A percentile compares a stretch with the other conserved stretches of the same genome.
Conservation (phyloP, 2,329 filamentous ascomycete species). For the Paecilomyces niveus region DNA sequence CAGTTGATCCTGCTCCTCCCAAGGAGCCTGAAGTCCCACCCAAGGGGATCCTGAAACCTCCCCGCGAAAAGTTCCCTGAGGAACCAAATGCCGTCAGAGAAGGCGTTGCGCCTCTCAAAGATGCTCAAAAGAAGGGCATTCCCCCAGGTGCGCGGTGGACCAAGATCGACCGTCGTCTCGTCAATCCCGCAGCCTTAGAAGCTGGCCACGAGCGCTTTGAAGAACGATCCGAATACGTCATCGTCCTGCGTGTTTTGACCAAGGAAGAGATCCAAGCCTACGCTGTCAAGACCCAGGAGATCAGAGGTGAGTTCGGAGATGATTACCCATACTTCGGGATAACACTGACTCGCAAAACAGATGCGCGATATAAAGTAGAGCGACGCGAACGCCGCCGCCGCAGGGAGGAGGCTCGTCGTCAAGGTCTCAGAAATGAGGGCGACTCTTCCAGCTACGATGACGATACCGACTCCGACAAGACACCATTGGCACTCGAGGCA, state of each 20-base stretch:
- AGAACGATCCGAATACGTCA: constrained; percentile 86
- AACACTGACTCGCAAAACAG: constrained; percentile 12
- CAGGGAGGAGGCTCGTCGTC: constrained; percentile 37
- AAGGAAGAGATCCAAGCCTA: constrained; percentile 87
- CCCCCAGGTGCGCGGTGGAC: constrained; percentile 82
- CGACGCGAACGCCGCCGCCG: constrained; percentile 29
- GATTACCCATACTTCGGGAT: not conserved
- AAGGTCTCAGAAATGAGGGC: constrained; percentile 17
- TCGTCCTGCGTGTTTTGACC: constrained; percentile 78
- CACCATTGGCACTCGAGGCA: constrained; percentile 25
- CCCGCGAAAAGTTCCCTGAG: constrained; percentile 77
- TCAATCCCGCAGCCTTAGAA: constrained; percentile 82
- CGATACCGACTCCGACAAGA: constrained; percentile 17
- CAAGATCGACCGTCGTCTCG: constrained; percentile 79
- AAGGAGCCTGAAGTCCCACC: constrained; percentile 59
- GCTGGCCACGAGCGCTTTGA: constrained; percentile 87
- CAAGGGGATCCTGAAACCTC: constrained; percentile 79
- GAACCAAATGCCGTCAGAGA: constrained; percentile 76
- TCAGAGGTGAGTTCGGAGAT: constrained; percentile 57
- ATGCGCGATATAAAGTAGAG: constrained; percentile 30
- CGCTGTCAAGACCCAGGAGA: constrained; percentile 69
- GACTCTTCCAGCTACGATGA: constrained; percentile 32
- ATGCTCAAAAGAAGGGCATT: constrained; percentile 66
- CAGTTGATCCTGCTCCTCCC: constrained; percentile 16
- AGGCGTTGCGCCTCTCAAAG: constrained; percentile 89